Base-by-base conservation (phyloP, 2,329 filamentous ascomycete genomes). In the Basipetospora chlamydospora region DNA sequence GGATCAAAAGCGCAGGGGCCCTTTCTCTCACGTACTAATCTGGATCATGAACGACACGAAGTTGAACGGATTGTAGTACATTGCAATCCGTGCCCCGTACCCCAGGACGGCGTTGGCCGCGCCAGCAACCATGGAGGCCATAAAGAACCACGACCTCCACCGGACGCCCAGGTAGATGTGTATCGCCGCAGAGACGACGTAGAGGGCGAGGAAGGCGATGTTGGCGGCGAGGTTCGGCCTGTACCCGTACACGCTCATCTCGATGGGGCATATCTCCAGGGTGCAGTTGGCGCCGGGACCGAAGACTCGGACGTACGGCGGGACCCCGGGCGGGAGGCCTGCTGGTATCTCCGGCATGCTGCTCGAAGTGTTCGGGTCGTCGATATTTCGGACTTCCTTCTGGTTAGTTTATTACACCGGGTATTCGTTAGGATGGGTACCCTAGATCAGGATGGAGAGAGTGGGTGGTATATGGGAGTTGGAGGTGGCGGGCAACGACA, bases 21-120 rank as follows among this genome's bases (percentile, higher is more conserved):
- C 13, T 33, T 31, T 12, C 12, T 6, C 16, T 12, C 3, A 16
- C 61, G 33, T 48, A 69, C 67, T 58, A 43, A 79, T 77, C 49
- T 81, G 72, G n/a, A 79, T 64, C 49, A 80, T 64, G 49, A 81
- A 82, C 6, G 64, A 71, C 10, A 49, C 48, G 48, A 76, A 67
- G 33, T 50, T 59, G 47, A 75, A 80, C 0, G 73, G 71, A 45
- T 80, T 69, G 30, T 64, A 42, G 43, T 66, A 63, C 40, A 76
- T 56, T 46, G 73, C 49, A 35, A 79, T 58, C 9, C 77, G 63
- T 3, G 73, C 77, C 1, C 57, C 53, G 43, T 82, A 82, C 13
- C 77, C 77, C 23, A 78, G 47, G 9, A 78, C 61, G 46, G 78
- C 75, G 33, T 62, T 58, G 5, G 66, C 28, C 43, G 66, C 73